These are phyloP conservation scores for Sistotremastrum niveocremeum DNA, from an alignment of 768 basidiomycete species.

Conservation along the genomic window DNA sequence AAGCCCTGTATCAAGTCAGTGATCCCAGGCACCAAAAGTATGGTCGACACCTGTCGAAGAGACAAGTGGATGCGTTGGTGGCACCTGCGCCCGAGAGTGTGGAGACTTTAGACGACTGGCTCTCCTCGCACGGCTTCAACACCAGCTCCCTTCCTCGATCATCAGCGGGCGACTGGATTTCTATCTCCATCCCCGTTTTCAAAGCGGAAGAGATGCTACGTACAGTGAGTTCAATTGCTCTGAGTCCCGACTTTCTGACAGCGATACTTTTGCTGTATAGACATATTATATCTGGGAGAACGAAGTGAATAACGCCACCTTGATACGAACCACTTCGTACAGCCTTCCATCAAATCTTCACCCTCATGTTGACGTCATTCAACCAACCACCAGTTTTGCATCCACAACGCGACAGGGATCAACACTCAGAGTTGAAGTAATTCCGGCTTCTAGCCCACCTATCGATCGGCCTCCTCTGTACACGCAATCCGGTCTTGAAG, in stretches of 20 bases:
- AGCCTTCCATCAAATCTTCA: slow-evolving; percentile 50
- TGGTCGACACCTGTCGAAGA: slow-evolving; percentile 39
- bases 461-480: background rate
- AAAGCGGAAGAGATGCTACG: slow-evolving; percentile 56
- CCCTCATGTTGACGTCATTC: slow-evolving; percentile 50
- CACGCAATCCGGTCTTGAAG: background rate
- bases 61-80: slow-evolving; percentile 48
- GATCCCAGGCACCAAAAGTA: slow-evolving; percentile 14
- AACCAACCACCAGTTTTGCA: slow-evolving; percentile 60
- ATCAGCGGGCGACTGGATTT: slow-evolving; percentile 7
- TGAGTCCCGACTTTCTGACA: background rate
- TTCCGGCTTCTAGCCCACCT: background rate
- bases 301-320: slow-evolving; percentile 31
- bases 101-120: slow-evolving; percentile 45
- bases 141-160: background rate
- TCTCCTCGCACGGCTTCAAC: slow-evolving; percentile 32
- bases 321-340: slow-evolving; percentile 55
- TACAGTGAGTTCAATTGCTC: slow-evolving; percentile 31
- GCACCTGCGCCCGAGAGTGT: slow-evolving; percentile 43
- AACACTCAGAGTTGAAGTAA: background rate
- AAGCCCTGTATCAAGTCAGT: slow-evolving; percentile 11
- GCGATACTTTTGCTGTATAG: slow-evolving; percentile 17
- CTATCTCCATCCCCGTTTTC: slow-evolving; percentile 33
- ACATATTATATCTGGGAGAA: slow-evolving; percentile 54
- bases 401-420: slow-evolving; percentile 11